Conservation (phyloP, 768 basidiomycete genomes). For the Lactarius psammicola region DNA sequence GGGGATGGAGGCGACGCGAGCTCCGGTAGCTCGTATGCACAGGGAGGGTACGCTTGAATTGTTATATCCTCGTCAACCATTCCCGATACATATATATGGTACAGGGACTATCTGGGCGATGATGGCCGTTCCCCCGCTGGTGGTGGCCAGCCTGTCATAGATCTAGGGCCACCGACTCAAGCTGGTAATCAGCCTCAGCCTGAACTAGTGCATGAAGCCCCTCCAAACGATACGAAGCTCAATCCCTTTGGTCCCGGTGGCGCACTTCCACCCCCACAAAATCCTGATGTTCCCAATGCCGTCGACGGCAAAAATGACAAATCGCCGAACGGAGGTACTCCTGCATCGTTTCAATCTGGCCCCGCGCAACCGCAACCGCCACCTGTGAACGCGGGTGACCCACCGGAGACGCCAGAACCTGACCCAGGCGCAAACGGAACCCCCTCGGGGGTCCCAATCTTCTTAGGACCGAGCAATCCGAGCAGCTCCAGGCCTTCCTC, state of each 20-base stretch:
- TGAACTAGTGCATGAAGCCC: neutral
- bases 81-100: neutral
- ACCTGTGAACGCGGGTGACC: neutral
- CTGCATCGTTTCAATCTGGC: slow-evolving; percentile 1
- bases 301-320: neutral
- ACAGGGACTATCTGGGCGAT: slow-evolving; percentile 4
- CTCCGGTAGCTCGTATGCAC: slow-evolving; percentile 23
- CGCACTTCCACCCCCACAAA: slow-evolving; percentile 2
- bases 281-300: neutral
- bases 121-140: neutral
- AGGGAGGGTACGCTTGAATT: slow-evolving; percentile 15
- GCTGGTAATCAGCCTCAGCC: slow-evolving; percentile 9
- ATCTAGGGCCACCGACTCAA: slow-evolving; percentile 11
- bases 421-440: neutral
- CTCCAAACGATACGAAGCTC: neutral
- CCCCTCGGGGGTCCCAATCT: slow-evolving; percentile 8
- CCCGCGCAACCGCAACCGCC: neutral
- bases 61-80: neutral
- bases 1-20: slow-evolving; percentile 29
- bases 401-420: neutral
- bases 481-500: slow-evolving; percentile 3
- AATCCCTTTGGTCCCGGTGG: slow-evolving; percentile 2
- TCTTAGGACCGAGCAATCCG: slow-evolving; percentile 16
- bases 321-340: neutral
- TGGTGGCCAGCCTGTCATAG: slow-evolving; percentile 11